Conservation (phyloP, 169 alveolate species). For the Cryptosporidium sp. region DNA sequence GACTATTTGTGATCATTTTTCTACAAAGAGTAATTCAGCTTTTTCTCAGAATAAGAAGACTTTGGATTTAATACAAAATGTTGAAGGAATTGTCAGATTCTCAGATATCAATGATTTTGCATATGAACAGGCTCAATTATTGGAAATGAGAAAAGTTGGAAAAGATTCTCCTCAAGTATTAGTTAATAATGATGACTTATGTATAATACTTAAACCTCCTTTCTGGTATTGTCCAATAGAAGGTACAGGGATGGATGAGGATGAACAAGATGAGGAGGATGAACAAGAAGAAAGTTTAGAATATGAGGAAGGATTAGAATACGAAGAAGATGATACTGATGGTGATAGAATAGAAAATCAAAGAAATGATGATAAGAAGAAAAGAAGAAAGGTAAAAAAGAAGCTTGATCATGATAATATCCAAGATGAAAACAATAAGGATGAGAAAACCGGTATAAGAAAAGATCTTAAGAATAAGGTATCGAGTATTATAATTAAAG, state of each 20-base stretch:
- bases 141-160: conserved; percentile 43
- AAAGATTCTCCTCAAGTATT: conserved; percentile 42
- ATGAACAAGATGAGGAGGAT: background rate
- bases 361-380: background rate
- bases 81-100: conserved; percentile 39
- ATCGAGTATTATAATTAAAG: background rate
- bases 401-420: background rate
- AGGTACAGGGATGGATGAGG: background rate
- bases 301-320: background rate
- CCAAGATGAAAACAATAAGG: background rate
- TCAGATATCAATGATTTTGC: conserved; percentile 29
- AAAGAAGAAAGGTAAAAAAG: background rate
- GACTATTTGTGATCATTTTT: conserved; percentile 20
- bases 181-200: background rate
- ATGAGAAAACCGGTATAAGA: no score
- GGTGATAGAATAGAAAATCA: no score
- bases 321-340: background rate
- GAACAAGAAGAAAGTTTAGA: background rate
- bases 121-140: conserved; percentile 8
- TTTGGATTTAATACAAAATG: conserved; percentile 24
- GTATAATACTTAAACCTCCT: conserved; percentile 38
- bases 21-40: conserved; percentile 8
- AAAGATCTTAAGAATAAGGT: background rate
- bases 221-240: conserved; percentile 34
- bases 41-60: conserved; percentile 37